These are phyloP conservation scores for Daldinia decipiens DNA, from an alignment of 495 filamentous ascomycete species.

Conservation along the genomic window DNA sequence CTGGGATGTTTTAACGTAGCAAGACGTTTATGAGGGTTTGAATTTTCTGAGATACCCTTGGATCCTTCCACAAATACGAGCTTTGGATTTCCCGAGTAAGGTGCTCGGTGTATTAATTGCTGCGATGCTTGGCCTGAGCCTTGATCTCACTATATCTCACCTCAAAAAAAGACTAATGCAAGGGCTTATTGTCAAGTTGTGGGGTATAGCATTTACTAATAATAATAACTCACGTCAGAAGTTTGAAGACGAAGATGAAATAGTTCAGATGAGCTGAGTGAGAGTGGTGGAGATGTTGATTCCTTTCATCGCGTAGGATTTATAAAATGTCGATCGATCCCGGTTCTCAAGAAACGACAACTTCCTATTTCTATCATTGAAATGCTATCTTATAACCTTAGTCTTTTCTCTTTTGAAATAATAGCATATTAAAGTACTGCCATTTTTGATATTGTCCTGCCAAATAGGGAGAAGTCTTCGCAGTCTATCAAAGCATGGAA, in stretches of 20 bases:
- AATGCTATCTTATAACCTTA: not conserved
- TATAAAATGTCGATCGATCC: not conserved
- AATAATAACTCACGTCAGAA: not conserved
- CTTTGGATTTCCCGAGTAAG: no score
- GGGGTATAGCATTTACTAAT: not conserved
- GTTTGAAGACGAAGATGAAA: not conserved
- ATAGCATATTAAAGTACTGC: no score
- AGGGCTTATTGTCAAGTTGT: conserved; percentile 2
- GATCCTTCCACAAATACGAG: no score
- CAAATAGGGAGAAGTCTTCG: not conserved
- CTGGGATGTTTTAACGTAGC: not conserved
- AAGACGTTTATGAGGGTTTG: not conserved
- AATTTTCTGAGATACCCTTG: not conserved
- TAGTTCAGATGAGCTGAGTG: not conserved
- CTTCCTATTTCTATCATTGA: not conserved
- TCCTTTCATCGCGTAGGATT: not conserved
- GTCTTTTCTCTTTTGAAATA: not conserved
- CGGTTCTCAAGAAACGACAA: not conserved
- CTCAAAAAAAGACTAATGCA: not conserved
- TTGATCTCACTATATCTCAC: not conserved
- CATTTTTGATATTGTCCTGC: not conserved
- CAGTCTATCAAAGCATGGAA: not conserved
- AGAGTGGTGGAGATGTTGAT: not conserved
- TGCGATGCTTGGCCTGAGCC: not conserved
- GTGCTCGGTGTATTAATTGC: not conserved